phyloP scores from a whole-genome alignment of 129 eudicot genomes.

The Artemisia annua region DNA sequence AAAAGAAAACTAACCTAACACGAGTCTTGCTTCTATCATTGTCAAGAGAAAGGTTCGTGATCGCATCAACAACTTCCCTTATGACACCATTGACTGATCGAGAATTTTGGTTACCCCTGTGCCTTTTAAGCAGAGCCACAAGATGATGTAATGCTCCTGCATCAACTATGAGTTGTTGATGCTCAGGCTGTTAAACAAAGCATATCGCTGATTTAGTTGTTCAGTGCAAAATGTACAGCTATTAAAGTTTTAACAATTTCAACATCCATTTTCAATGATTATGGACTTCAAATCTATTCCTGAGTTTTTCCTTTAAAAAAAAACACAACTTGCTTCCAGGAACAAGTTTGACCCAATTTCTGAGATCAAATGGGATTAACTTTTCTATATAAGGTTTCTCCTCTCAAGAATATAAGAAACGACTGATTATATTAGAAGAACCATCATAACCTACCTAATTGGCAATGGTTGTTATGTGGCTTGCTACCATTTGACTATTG shows the following conservation, averaged over 20 bases:
- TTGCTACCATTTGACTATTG: neutral
- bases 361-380: neutral
- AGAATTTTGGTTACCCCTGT: conserved; percentile 36
- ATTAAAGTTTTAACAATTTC: neutral
- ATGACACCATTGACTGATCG: conserved; percentile 63
- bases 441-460: neutral
- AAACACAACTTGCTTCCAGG: neutral
- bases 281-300: neutral
- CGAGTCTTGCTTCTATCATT: conserved; percentile 70
- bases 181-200: conserved; percentile 64
- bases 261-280: too few species aligned
- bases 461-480: neutral
- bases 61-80: conserved; percentile 85
- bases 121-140: conserved; percentile 69
- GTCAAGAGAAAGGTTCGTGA: conserved; percentile 94
- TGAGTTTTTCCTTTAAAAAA: too few species aligned
- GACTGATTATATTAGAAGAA: neutral
- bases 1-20: conserved; percentile 57
- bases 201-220: neutral
- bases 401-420: neutral
- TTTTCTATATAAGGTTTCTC: neutral
- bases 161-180: conserved; percentile 82
- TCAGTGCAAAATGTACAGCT: neutral
- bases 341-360: neutral
- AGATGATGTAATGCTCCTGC: conserved; percentile 89